These are phyloP conservation scores for Leccinum incarnatum DNA, from an alignment of 768 basidiomycete genomes.

Conservation along the genomic window DNA sequence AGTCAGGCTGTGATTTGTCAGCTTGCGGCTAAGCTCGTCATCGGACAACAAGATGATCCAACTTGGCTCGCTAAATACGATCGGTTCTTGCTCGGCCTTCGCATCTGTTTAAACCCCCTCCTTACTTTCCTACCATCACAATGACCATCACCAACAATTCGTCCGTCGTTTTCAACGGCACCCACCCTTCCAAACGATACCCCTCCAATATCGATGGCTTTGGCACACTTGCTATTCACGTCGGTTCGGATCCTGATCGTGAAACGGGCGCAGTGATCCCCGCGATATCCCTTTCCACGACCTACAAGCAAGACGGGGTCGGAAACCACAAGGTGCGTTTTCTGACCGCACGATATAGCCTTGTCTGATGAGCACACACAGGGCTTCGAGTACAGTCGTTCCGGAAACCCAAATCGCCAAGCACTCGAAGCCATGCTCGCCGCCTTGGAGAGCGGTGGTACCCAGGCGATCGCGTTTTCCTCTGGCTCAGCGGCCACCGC, in stretches of 20 bases:
- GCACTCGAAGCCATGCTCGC: conserved; percentile 79
- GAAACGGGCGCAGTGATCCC: conserved; percentile 87
- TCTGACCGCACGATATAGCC: not conserved
- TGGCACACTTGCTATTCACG: conserved; percentile 82
- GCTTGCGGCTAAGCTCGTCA: conserved; percentile 2
- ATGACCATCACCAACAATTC: conserved; percentile 23
- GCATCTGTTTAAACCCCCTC: conserved; percentile 1
- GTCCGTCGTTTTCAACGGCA: not conserved
- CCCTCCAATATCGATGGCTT: conserved; percentile 48
- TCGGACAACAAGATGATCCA: not conserved
- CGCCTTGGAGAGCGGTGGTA: conserved; percentile 72
- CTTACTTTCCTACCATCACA: not conserved
- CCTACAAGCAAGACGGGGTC: conserved; percentile 79
- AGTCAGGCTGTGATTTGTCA: conserved; percentile 9
- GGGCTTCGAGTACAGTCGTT: conserved; percentile 92
- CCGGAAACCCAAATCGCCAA: conserved; percentile 55
- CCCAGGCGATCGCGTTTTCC: conserved; percentile 73
- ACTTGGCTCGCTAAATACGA: not conserved
- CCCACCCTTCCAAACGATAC: conserved; percentile 12
- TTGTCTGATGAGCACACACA: conserved; percentile 20
- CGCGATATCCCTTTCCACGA: conserved; percentile 87
- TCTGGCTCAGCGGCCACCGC: conserved; percentile 88
- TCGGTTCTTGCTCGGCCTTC: not conserved
- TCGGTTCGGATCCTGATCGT: conserved; percentile 72
- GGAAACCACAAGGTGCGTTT: conserved; percentile 66